Percentiles rank a stretch among this genome's conserved stretches.
Evolutionary conservation across 768 basidiomycete species (phyloP).

Genomic region (Collybia nuda): DNA sequence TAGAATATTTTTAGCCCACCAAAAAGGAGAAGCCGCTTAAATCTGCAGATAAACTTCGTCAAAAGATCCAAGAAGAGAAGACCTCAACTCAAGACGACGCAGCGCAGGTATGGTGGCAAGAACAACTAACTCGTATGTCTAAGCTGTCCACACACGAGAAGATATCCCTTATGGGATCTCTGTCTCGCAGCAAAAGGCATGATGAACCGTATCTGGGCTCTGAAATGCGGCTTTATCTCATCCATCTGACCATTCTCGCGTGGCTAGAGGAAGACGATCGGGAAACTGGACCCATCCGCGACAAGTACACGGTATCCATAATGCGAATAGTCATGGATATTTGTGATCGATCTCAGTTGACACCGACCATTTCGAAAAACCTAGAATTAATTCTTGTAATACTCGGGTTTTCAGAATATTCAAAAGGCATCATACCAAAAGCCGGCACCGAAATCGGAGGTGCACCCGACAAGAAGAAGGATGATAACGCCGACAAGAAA

Average conservation of each 20-base stretch:
- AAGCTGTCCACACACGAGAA: constrained; percentile 31
- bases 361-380: constrained; percentile 29
- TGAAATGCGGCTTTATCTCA: constrained; percentile 51
- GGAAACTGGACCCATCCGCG: constrained; percentile 36
- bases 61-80: constrained; percentile 45
- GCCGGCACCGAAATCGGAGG: constrained; percentile 8
- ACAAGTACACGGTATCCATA: constrained; percentile 44
- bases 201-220: constrained; percentile 41
- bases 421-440: constrained; percentile 7
- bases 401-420: constrained; percentile 48
- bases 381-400: constrained; percentile 38
- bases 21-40: constrained; percentile 16
- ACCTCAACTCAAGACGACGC: constrained; percentile 35
- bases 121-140: constrained; percentile 39
- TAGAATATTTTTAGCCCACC: constrained; percentile 6
- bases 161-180: constrained; percentile 28
- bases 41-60: constrained; percentile 29
- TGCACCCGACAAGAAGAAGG: background rate
- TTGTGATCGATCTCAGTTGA: constrained; percentile 33
- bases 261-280: constrained; percentile 51
- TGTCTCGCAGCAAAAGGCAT: constrained; percentile 46
- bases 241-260: constrained; percentile 48
- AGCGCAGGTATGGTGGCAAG: constrained; percentile 52
- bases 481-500: constrained; percentile 17
- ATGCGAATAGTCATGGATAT: constrained; percentile 50